A percentile compares a stretch with the other conserved stretches of the same genome.
Evolutionary conservation across 2,329 filamentous ascomycete species (phyloP).

Genomic region (Zalaria sp.): DNA sequence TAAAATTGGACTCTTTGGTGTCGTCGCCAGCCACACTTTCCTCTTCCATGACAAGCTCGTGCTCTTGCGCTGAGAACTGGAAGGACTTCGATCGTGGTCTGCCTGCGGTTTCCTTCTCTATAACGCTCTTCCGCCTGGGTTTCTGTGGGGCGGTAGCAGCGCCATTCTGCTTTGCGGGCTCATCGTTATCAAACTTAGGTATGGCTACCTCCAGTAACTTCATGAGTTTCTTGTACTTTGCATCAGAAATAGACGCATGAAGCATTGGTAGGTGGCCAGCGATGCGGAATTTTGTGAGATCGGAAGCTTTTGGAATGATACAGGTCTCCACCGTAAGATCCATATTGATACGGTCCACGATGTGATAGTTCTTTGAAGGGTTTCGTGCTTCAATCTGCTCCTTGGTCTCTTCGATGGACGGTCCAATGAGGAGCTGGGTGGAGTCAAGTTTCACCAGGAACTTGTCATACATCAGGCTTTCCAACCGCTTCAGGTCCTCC

Average conservation of each 20-base stretch:
- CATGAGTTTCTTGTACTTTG: slow-evolving; percentile 96
- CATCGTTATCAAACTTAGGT: slow-evolving; percentile 54
- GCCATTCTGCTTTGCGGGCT: not conserved
- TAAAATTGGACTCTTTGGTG: slow-evolving; percentile 39
- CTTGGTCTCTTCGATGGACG: slow-evolving; percentile 81
- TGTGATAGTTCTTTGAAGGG: slow-evolving; percentile 55
- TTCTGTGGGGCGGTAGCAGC: not conserved
- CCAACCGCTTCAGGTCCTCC: slow-evolving; percentile 74
- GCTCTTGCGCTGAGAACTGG: slow-evolving; percentile 54
- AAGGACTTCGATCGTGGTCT: slow-evolving; percentile 57
- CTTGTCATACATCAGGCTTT: slow-evolving; percentile 94
- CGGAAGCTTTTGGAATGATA: slow-evolving; percentile 90
- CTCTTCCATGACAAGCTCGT: slow-evolving; percentile 67
- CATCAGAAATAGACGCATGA: slow-evolving; percentile 82
- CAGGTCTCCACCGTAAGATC: slow-evolving; percentile 94
- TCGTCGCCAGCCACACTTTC: slow-evolving; percentile 49
- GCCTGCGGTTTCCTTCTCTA: slow-evolving; percentile 28
- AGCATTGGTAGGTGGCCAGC: slow-evolving; percentile 85
- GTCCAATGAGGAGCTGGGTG: slow-evolving; percentile 89
- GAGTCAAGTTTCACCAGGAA: slow-evolving; percentile 88
- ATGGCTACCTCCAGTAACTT: slow-evolving; percentile 89
- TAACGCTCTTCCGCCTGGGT: slow-evolving; percentile 11
- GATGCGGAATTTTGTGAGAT: slow-evolving; percentile 80
- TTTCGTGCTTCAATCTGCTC: slow-evolving; percentile 59
- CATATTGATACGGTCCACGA: slow-evolving; percentile 94